Evolutionary conservation across 2,329 filamentous ascomycete species (phyloP).

Genomic region (Calycina marina): DNA sequence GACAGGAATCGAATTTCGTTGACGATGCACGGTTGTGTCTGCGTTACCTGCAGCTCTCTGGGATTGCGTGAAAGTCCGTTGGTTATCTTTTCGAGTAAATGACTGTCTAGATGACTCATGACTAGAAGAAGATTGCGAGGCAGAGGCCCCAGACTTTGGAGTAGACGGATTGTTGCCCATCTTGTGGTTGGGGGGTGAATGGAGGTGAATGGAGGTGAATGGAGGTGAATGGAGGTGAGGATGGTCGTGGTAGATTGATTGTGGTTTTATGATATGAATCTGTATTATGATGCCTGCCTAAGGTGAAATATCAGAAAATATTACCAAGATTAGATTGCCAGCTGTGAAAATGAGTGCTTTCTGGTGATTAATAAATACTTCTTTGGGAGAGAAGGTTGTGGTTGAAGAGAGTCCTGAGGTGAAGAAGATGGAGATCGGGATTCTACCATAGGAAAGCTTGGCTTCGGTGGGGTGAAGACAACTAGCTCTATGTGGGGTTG

Average conservation of each 20-base stretch:
- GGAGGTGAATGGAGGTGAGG: background rate
- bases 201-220: background rate
- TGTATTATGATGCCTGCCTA: too few relatives aligned
- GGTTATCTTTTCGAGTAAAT: conserved; percentile 23
- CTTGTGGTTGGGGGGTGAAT: conserved; percentile 8
- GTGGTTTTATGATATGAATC: too few relatives aligned
- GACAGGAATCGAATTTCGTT: conserved; percentile 13
- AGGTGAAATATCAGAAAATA: too few relatives aligned
- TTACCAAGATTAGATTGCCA: too few relatives aligned
- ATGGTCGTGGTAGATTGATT: background rate
- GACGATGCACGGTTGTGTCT: conserved; percentile 27
- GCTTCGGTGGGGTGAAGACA: too few relatives aligned
- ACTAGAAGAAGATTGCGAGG: conserved; percentile 17
- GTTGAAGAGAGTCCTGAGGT: too few relatives aligned
- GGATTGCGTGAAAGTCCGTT: conserved; percentile 38
- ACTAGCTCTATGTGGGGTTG: too few relatives aligned
- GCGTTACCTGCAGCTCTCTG: conserved; percentile 43
- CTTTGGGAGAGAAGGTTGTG: too few relatives aligned
- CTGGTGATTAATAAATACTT: too few relatives aligned
- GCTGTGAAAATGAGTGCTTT: too few relatives aligned
- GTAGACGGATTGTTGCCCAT: conserved; percentile 33
- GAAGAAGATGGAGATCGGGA: too few relatives aligned
- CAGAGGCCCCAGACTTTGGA: conserved; percentile 24
- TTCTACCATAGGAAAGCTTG: too few relatives aligned
- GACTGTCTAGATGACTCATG: conserved; percentile 16